Conservation (phyloP, 2,329 filamentous ascomycete genomes). For the Apiospora phragmitis region DNA sequence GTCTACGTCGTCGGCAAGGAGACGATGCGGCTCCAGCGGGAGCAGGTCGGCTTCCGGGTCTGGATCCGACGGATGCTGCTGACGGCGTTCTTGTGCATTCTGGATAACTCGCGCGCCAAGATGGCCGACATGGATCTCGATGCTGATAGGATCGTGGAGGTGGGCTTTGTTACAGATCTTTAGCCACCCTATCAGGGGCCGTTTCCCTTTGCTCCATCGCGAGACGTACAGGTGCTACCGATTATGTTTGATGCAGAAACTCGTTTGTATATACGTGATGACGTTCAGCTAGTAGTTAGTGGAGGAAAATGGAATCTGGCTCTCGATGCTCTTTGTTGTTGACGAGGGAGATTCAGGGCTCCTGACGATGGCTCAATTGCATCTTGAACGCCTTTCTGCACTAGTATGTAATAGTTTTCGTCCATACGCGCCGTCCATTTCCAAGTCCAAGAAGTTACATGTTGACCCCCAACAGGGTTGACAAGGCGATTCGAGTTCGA, state of each 20-base stretch:
- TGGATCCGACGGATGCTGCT: conserved; percentile 38
- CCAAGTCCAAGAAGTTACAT: not conserved
- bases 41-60: conserved; percentile 22
- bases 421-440: too few species aligned
- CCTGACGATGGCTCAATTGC: too few species aligned
- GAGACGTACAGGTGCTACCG: too few species aligned
- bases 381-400: too few species aligned
- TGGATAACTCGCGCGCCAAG: conserved; percentile 63
- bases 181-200: not conserved
- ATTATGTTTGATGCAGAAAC: not conserved
- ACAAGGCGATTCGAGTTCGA: not conserved
- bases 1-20: conserved; percentile 60
- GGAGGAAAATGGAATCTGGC: not conserved
- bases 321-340: not conserved
- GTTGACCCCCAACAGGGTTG: not conserved
- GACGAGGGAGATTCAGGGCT: too few species aligned
- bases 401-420: not conserved
- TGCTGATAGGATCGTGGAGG: conserved; percentile 60
- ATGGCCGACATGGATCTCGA: conserved; percentile 60
- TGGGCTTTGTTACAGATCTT: conserved; percentile 66
- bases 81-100: conserved; percentile 57
- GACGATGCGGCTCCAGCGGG: conserved; percentile 46
- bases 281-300: too few species aligned
- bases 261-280: not conserved
- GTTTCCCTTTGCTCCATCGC: too few species aligned